Evolutionary conservation across 2,329 filamentous ascomycete genomes (phyloP).

Genomic region (Rhytidhysteron rufulum): DNA sequence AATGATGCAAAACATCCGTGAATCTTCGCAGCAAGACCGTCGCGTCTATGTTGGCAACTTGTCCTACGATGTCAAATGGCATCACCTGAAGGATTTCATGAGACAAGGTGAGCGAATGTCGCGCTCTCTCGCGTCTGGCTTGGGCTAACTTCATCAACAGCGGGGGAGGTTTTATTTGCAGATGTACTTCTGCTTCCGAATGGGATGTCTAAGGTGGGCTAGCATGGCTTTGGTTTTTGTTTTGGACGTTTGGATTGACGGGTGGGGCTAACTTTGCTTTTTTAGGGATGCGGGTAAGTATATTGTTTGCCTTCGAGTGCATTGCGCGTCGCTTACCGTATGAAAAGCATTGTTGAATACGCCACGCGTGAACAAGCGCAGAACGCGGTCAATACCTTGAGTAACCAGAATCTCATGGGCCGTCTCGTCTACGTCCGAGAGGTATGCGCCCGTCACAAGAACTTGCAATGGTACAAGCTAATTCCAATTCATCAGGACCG

Average conservation of each 20-base stretch:
- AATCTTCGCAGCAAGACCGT: constrained; percentile 96
- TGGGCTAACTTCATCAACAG: constrained; percentile 52
- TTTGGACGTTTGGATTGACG: constrained; percentile 96
- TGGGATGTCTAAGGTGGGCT: constrained; percentile 99
- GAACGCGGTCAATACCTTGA: constrained; percentile 92
- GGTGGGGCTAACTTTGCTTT: constrained; percentile 84
- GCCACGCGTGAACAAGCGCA: constrained; percentile 98
- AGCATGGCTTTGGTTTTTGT: constrained; percentile 76
- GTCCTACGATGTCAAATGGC: constrained; percentile 99
- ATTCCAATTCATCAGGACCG: constrained; percentile 64
- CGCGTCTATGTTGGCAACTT: constrained; percentile 99
- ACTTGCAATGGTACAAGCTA: not conserved
- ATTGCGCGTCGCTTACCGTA: constrained; percentile 27
- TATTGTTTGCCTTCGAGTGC: constrained; percentile 3
- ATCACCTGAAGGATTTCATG: constrained; percentile 99
- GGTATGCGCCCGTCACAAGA: constrained; percentile 49
- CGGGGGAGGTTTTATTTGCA: constrained; percentile 98
- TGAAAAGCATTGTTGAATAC: constrained; percentile 96
- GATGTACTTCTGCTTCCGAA: constrained; percentile 99
- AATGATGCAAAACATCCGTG: constrained; percentile 93
- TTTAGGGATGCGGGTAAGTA: constrained; percentile 99
- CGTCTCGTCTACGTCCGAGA: constrained; percentile 98
- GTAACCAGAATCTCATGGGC: constrained; percentile 98
- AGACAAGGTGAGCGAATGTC: constrained; percentile 74
- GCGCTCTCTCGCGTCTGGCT: constrained; percentile 9